Percentiles rank a stretch among this genome's conserved stretches.
Conservation (phyloP, 2,329 filamentous ascomycete species). For the Neopestalotiopsis sp. region DNA sequence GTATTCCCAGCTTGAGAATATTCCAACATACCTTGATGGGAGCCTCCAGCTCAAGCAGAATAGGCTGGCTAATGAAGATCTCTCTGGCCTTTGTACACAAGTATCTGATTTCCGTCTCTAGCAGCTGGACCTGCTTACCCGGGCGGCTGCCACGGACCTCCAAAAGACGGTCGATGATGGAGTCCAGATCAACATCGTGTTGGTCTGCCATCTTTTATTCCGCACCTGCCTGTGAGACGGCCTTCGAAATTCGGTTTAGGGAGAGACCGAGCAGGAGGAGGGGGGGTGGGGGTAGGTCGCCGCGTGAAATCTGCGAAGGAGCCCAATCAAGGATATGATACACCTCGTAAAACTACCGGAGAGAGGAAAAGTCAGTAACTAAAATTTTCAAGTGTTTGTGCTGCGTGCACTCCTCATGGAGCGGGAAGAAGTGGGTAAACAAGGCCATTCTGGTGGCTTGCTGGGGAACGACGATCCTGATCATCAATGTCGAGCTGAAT, state of each 20-base stretch:
- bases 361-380: not conserved
- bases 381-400: not conserved
- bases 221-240: conserved; percentile 50
- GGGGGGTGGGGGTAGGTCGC: conserved; percentile 11
- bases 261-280: conserved; percentile 30
- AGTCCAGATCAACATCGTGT: conserved; percentile 96
- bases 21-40: conserved; percentile 86
- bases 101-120: conserved; percentile 95
- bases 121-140: conserved; percentile 96
- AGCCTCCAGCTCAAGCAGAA: conserved; percentile 94
- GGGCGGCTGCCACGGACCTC: conserved; percentile 98
- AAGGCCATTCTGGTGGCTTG: not conserved
- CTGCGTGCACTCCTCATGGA: not conserved
- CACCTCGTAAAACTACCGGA: conserved; percentile 21
- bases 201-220: conserved; percentile 64
- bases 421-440: not conserved
- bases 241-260: conserved; percentile 38
- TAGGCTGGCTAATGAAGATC: conserved; percentile 99
- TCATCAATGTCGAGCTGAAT: not conserved
- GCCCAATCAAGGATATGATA: conserved; percentile 23
- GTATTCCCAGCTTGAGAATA: conserved; percentile 20
- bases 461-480: not conserved
- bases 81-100: conserved; percentile 98
- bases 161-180: conserved; percentile 97
- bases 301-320: conserved; percentile 19